Evolutionary conservation across 164 flowering plant genomes (phyloP), one percentile per base, ranked within the genome.

Genomic region (Aristolochia contorta): DNA sequence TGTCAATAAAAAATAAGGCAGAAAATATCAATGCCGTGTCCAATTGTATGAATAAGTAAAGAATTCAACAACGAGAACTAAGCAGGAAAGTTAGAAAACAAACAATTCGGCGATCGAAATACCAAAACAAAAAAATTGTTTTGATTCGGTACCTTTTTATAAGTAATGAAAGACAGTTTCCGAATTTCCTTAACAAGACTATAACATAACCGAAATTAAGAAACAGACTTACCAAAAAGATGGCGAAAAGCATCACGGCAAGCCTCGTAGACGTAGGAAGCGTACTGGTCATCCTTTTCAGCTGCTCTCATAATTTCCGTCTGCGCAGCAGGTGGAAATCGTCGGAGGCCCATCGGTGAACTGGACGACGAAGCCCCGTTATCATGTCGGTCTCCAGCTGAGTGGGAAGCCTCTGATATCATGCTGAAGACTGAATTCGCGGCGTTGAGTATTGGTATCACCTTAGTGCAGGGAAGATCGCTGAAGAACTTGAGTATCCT

Each of bases 221-320:
- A 4, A 47, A 57, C 5, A 32, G 48, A 65, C 62, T 19, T 33
- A 93, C 98, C 99, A 27, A 93, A 88, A 54, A 93, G 80, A 63
- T 87, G 92, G 58, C 99, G 95, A 58, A 94, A 75, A 32, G 97
- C 97, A 66, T 90, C 97, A 55, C 97, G 96, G 63, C 96, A 94
- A 54, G 97, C 99, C 41, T 94, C 99, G 71, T 85, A 84, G 56
- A 88, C 79, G 68, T 70, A 85, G 51, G 93, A 82, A 58, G 99
- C 96, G 61, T 94, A 91, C 69, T 94, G 97, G 37, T 94, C 99
- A 67, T 94, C 99, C 72, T 93, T 93, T 75, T 94, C 96, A 8
- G 96, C 99, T 7, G 99, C 97, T 71, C 97, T 80, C 99, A 90
- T 94, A 22, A 94, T 74, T 71, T 91, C 99, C 59, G 97, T 97